Evolutionary conservation across 2,329 filamentous ascomycete genomes (phyloP).

Genomic region (Leptographium wingfieldii): DNA sequence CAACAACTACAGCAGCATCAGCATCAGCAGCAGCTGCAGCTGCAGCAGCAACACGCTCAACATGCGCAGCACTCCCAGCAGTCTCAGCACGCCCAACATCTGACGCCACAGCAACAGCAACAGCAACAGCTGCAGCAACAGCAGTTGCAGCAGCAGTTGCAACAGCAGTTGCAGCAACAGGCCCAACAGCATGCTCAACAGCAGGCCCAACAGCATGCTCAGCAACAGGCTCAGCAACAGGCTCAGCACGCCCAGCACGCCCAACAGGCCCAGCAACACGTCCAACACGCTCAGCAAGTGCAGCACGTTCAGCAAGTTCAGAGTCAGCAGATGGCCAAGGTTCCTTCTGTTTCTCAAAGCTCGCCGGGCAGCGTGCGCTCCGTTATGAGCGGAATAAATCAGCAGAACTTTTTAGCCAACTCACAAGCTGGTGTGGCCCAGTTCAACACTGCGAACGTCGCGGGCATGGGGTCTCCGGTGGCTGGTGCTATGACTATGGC

Average conservation of each 20-base stretch:
- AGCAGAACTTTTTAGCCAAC: constrained; percentile 40
- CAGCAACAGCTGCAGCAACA: constrained; percentile 34
- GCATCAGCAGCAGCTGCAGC: constrained; percentile 15
- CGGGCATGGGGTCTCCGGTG: constrained; percentile 21
- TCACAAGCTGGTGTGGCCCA: constrained; percentile 40
- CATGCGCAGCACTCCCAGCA: constrained; percentile 32
- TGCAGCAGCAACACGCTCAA: constrained; percentile 12
- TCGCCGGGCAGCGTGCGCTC: constrained; percentile 22
- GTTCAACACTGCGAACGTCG: constrained; percentile 31
- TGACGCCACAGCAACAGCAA: constrained; percentile 9
- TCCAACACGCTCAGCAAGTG: constrained; percentile 21
- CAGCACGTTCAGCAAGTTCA: constrained; percentile 15
- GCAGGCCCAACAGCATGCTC: constrained; percentile 22
- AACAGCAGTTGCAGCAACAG: constrained; percentile 16
- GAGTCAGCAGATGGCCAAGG: constrained; percentile 8
- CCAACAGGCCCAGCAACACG: constrained; percentile 32
- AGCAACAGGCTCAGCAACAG: constrained; percentile 18
- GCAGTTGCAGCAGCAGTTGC: constrained; percentile 26
- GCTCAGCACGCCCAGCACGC: constrained; percentile 26
- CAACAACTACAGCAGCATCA: constrained; percentile 15
- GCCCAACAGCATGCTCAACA: constrained; percentile 21
- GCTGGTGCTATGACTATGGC: constrained; percentile 29
- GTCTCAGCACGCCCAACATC: constrained; percentile 32
- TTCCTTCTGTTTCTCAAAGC: constrained; percentile 17
- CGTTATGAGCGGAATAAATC: constrained; percentile 29